Evolutionary conservation across 2,329 filamentous ascomycete genomes (phyloP).

Genomic region (Immersiporthe knoxdaviesiana): DNA sequence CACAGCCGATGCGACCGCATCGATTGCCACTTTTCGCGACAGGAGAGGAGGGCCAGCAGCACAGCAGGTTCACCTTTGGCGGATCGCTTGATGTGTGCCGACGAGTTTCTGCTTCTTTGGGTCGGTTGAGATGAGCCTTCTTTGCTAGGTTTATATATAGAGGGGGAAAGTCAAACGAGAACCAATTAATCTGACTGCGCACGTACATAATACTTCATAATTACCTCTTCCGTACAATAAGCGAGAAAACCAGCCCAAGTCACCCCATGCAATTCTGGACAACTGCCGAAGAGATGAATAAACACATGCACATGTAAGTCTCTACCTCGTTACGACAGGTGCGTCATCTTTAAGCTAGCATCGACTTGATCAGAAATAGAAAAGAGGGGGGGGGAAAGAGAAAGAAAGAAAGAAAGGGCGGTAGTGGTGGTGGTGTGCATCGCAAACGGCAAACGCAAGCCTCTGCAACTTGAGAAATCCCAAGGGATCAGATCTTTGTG

Average conservation of each 20-base stretch:
- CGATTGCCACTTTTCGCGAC: not conserved
- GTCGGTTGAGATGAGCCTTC: not conserved
- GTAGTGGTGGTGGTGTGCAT: too few species aligned
- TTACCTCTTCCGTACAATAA: not conserved
- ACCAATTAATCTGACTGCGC: not conserved
- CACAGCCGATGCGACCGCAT: not conserved
- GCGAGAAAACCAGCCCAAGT: not conserved
- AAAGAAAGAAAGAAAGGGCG: not conserved
- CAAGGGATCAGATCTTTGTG: too few species aligned
- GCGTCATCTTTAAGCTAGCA: not conserved
- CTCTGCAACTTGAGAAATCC: not conserved
- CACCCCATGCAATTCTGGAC: too few species aligned
- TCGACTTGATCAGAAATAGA: not conserved
- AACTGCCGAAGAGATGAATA: not conserved
- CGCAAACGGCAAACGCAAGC: not conserved
- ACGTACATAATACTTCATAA: too few species aligned
- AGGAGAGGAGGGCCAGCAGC: not conserved
- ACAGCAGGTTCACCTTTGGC: not conserved
- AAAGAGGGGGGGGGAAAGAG: too few species aligned
- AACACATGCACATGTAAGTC: not conserved
- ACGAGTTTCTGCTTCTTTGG: not conserved
- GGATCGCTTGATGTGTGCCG: not conserved
- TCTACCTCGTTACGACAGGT: not conserved
- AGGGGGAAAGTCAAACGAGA: not conserved
- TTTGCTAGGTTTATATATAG: not conserved